phyloP scores from a whole-genome alignment of 208 protist species.

The Leishmania aethiopica region DNA sequence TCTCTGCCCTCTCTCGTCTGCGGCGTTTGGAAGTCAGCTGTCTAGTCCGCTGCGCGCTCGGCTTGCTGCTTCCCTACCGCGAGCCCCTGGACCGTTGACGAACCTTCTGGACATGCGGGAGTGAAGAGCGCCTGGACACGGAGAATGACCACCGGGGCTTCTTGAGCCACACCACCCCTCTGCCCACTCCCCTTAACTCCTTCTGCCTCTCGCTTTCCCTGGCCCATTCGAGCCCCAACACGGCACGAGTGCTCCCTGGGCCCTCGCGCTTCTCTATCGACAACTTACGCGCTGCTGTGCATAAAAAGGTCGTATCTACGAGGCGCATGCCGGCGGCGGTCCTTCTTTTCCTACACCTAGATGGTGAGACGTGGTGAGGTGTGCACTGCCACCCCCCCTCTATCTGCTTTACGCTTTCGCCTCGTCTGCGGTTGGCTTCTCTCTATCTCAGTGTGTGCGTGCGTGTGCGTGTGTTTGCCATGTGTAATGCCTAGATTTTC shows the following conservation, averaged over 20 bases:
- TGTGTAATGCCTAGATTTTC: too few relatives aligned
- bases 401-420: too few relatives aligned
- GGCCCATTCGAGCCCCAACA: neutral
- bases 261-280: neutral
- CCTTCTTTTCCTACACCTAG: too few relatives aligned
- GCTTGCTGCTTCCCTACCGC: neutral
- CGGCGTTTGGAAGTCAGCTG: neutral
- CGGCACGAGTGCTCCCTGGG: neutral
- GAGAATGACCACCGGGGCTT: neutral
- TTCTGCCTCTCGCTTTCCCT: neutral
- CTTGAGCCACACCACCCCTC: neutral
- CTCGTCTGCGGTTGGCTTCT: too few relatives aligned
- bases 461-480: too few relatives aligned
- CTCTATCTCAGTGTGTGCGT: too few relatives aligned
- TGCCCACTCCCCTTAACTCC: neutral
- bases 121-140: neutral
- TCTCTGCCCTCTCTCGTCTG: neutral
- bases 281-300: neutral
- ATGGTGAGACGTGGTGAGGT: too few relatives aligned
- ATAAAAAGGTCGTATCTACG: too few relatives aligned
- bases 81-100: neutral
- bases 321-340: too few relatives aligned
- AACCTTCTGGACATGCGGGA: neutral
- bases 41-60: neutral
- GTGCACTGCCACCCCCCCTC: too few relatives aligned